A percentile compares a stretch with the other conserved stretches of the same genome.
Conservation (phyloP, 2,329 filamentous ascomycete genomes). For the Fusarium caatingaense region DNA sequence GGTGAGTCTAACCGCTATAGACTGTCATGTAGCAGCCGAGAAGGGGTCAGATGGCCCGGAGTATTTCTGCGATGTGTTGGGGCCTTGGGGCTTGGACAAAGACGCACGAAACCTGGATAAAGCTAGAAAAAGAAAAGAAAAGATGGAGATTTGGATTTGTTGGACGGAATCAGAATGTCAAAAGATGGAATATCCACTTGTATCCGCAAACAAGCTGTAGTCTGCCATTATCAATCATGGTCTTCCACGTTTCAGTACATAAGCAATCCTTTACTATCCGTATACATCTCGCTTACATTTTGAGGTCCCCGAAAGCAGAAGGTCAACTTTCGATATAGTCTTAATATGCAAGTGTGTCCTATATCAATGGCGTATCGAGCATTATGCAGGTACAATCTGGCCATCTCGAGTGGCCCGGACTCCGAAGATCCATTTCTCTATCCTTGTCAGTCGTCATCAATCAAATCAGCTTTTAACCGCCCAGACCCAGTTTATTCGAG, state of each 20-base stretch:
- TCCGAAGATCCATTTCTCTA: constrained; percentile 41
- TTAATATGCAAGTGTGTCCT: constrained; percentile 36
- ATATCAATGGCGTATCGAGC: constrained; percentile 29
- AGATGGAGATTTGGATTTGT: constrained; percentile 8
- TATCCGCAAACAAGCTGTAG: not conserved
- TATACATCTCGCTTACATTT: constrained; percentile 13
- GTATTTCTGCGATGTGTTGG: constrained; percentile 27
- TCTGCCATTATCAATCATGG: not conserved
- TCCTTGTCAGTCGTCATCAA: constrained; percentile 19
- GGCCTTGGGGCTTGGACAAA: constrained; percentile 15
- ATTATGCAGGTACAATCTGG: constrained; percentile 46
- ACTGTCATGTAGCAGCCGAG: constrained; percentile 9
- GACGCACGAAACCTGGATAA: constrained; percentile 2
- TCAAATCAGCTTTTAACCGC: constrained; percentile 28
- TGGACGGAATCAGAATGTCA: constrained; percentile 21
- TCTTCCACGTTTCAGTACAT: constrained; percentile 19
- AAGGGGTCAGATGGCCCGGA: constrained; percentile 25
- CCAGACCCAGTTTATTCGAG: constrained; percentile 22
- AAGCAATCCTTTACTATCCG: not conserved
- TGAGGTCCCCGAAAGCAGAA: constrained; percentile 20
- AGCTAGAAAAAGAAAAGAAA: constrained; percentile 25
- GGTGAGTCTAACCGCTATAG: constrained; percentile 18
- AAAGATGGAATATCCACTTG: constrained; percentile 1
- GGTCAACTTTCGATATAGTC: constrained; percentile 5
- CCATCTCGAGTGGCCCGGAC: constrained; percentile 39